Evolutionary conservation across 2,329 filamentous ascomycete species (phyloP).

Genomic region (Hymenotorrendiella dingleyae): DNA sequence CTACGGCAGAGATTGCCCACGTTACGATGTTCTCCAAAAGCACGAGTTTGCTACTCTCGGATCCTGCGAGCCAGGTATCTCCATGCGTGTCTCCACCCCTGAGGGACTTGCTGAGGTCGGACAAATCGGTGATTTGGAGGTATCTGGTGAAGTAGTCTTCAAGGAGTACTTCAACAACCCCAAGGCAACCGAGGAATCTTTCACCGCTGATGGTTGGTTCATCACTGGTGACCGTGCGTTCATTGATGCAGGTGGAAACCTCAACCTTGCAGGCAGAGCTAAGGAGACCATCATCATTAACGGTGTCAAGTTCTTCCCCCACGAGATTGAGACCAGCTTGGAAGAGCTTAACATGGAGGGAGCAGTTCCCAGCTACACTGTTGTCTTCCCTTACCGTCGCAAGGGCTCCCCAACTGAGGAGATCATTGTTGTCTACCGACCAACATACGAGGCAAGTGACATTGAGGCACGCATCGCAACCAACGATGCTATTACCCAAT

Average conservation of each 20-base stretch:
- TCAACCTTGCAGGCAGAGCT: slow-evolving; percentile 33
- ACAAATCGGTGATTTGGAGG: not conserved
- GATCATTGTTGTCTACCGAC: slow-evolving; percentile 36
- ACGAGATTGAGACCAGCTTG: slow-evolving; percentile 35
- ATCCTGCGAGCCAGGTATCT: not conserved
- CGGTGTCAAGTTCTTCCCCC: slow-evolving; percentile 36
- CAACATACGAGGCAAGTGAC: slow-evolving; percentile 25
- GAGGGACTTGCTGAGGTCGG: not conserved
- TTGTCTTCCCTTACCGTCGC: slow-evolving; percentile 36
- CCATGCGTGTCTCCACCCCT: not conserved
- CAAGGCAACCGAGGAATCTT: slow-evolving; percentile 48
- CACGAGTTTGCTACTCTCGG: not conserved
- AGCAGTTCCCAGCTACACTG: slow-evolving; percentile 26
- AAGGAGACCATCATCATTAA: slow-evolving; percentile 44
- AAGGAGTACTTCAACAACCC: slow-evolving; percentile 35
- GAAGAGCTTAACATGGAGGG: slow-evolving; percentile 30
- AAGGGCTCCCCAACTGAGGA: slow-evolving; percentile 32
- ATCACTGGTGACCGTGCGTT: slow-evolving; percentile 35
- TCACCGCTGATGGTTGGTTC: slow-evolving; percentile 45
- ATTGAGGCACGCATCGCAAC: not conserved
- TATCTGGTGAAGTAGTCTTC: slow-evolving; percentile 52
- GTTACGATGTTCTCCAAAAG: slow-evolving; percentile 30
- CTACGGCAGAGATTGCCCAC: slow-evolving; percentile 35
- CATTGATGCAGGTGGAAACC: slow-evolving; percentile 32
- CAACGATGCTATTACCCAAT: slow-evolving; percentile 9